These are phyloP conservation scores for Trichosporon faecale DNA, from an alignment of 1,284 basidiomycete genomes.

Conservation along the genomic window DNA sequence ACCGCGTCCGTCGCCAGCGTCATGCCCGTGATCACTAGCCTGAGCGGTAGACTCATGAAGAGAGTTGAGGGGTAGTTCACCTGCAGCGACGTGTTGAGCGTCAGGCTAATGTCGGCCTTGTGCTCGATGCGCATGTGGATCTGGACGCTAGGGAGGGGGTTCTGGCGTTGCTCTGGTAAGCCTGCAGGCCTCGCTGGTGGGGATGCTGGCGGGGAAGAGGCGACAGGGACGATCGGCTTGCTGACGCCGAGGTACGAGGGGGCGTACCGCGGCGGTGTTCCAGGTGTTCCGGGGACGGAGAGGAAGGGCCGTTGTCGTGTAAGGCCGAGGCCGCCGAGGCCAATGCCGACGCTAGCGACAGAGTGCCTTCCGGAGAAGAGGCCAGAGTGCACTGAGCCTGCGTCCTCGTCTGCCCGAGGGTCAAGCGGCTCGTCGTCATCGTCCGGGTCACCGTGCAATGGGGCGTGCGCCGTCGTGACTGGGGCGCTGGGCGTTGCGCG, in stretches of 20 bases:
- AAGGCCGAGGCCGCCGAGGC: slow-evolving; percentile 27
- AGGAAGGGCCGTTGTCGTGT: slow-evolving; percentile 2
- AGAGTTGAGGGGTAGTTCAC: slow-evolving; percentile 93
- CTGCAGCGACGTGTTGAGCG: slow-evolving; percentile 84
- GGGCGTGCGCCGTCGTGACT: not conserved
- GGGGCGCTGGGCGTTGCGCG: not conserved
- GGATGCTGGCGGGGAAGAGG: slow-evolving; percentile 26
- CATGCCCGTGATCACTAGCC: slow-evolving; percentile 81
- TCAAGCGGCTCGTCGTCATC: slow-evolving; percentile 13
- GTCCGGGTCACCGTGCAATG: not conserved
- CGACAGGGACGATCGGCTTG: not conserved
- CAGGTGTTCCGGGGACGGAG: slow-evolving; percentile 9
- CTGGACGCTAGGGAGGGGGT: slow-evolving; percentile 51
- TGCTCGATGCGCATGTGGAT: slow-evolving; percentile 53
- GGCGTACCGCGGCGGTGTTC: not conserved
- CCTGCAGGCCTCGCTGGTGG: slow-evolving; percentile 36
- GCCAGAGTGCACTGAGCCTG: slow-evolving; percentile 30
- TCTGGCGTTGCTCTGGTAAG: slow-evolving; percentile 22
- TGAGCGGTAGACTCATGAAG: slow-evolving; percentile 95
- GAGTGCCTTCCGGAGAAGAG: slow-evolving; percentile 26
- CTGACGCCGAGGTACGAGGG: not conserved
- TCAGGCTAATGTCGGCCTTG: slow-evolving; percentile 55
- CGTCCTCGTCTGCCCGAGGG: slow-evolving; percentile 16
- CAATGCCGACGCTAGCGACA: slow-evolving; percentile 33
- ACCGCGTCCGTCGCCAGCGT: slow-evolving; percentile 82